phyloP scores from a whole-genome alignment of 2,329 filamentous ascomycete species.

The Daldinia eschscholtzii region DNA sequence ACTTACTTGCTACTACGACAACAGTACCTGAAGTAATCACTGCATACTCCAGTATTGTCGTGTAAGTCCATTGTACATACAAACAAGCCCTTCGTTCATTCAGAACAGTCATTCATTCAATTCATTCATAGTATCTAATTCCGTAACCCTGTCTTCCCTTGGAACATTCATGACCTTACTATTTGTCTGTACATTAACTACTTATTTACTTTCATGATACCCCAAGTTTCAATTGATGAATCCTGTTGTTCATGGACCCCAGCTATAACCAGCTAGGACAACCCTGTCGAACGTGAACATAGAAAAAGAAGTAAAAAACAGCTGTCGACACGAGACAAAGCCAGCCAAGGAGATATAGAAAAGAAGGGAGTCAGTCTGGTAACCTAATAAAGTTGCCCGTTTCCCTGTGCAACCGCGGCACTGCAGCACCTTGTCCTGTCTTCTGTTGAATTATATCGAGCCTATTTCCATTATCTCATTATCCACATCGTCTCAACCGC shows the following conservation, averaged over 20 bases:
- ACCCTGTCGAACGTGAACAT: slow-evolving; percentile 41
- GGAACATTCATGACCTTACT: slow-evolving; percentile 45
- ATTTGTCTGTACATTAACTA: slow-evolving; percentile 46
- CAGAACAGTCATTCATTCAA: slow-evolving; percentile 22
- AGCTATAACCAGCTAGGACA: slow-evolving; percentile 32
- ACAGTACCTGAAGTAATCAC: slow-evolving; percentile 36
- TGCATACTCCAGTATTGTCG: slow-evolving; percentile 41
- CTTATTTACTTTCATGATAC: slow-evolving; percentile 44
- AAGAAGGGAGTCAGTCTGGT: slow-evolving; percentile 14
- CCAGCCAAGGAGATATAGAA: slow-evolving; percentile 30
- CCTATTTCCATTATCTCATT: slow-evolving; percentile 33
- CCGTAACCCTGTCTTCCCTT: slow-evolving; percentile 31
- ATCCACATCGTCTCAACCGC: slow-evolving; percentile 18
- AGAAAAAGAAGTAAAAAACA: slow-evolving; percentile 27
- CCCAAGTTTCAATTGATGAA: slow-evolving; percentile 45
- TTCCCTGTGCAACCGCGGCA: slow-evolving; percentile 34
- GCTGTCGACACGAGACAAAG: slow-evolving; percentile 15
- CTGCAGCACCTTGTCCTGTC: slow-evolving; percentile 36
- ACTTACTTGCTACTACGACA: slow-evolving; percentile 8
- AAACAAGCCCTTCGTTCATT: slow-evolving; percentile 18
- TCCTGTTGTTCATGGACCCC: slow-evolving; percentile 28
- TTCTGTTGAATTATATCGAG: slow-evolving; percentile 37
- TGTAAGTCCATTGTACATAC: slow-evolving; percentile 35
- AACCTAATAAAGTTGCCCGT: slow-evolving; percentile 36
- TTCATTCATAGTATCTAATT: slow-evolving; percentile 25